Percentiles rank a stretch among this genome's conserved stretches.
Conservation (phyloP, 208 protist species). For the Porcisia deanei region DNA sequence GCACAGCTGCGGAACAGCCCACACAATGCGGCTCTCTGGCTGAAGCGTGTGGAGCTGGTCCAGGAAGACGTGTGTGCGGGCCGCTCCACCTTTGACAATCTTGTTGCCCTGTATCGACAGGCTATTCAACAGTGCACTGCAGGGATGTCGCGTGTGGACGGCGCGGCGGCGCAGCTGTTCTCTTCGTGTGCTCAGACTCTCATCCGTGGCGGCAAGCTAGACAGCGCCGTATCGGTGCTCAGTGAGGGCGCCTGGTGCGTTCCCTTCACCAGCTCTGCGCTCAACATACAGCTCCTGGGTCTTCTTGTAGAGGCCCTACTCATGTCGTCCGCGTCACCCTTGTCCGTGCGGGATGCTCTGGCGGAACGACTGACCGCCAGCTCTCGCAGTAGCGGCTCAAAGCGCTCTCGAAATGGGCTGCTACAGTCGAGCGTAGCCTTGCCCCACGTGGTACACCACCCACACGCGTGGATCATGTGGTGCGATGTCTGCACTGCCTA, state of each 20-base stretch:
- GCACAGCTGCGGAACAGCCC: constrained; percentile 57
- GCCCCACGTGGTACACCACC: constrained; percentile 20
- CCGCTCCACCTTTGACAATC: constrained; percentile 26
- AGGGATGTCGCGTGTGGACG: constrained; percentile 46
- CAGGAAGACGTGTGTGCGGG: constrained; percentile 46
- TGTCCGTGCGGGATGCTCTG: constrained; percentile 14
- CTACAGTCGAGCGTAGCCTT: constrained; percentile 23
- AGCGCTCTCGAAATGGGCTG: constrained; percentile 27
- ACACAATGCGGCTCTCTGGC: constrained; percentile 55
- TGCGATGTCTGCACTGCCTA: constrained; percentile 28
- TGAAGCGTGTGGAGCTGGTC: constrained; percentile 79
- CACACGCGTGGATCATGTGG: constrained; percentile 32
- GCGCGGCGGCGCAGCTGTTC: constrained; percentile 64
- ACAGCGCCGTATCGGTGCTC: constrained; percentile 44
- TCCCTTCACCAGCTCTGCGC: constrained; percentile 46
- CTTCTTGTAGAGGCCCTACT: constrained; percentile 60
- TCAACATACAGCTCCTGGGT: constrained; percentile 72
- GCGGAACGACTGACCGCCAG: constrained; percentile 19
- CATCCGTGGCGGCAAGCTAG: constrained; percentile 30
- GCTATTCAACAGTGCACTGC: constrained; percentile 70
- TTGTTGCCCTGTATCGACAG: constrained; percentile 57
- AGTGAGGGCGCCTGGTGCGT: constrained; percentile 66
- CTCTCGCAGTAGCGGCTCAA: constrained; percentile 5
- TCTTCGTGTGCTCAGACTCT: constrained; percentile 47
- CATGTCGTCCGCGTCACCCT: constrained; percentile 15